Percentiles rank a stretch among this genome's conserved stretches.
phyloP scores from a whole-genome alignment of 345 rosid genomes.

The Arabidopsis thaliana region DNA sequence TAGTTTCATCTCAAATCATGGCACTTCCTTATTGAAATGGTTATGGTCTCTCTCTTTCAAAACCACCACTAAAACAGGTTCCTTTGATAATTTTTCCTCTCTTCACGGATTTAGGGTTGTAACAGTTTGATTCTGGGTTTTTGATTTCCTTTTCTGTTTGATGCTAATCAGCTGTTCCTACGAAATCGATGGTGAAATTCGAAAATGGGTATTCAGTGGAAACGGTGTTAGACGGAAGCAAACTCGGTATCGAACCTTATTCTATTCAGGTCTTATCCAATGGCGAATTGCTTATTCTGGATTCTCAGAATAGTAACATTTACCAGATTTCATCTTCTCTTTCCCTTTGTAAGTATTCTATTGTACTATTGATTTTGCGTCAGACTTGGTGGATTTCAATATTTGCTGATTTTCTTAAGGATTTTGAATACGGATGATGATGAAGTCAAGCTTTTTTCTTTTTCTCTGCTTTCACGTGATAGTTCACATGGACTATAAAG shows the following conservation, averaged over 20 bases:
- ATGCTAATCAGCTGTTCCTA: conserved; percentile 56
- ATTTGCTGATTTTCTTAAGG: conserved; percentile 30
- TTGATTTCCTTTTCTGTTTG: conserved; percentile 10
- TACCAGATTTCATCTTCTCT: conserved; percentile 83
- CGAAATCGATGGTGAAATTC: conserved; percentile 88
- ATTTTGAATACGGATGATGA: conserved; percentile 35
- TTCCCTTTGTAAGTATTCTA: conserved; percentile 71
- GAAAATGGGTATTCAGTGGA: conserved; percentile 90
- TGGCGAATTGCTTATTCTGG: conserved; percentile 89
- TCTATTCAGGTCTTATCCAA: conserved; percentile 75
- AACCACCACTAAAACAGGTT: conserved; percentile 82
- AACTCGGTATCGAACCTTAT: conserved; percentile 89
- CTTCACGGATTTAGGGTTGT: conserved; percentile 18
- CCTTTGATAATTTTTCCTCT: conserved; percentile 18
- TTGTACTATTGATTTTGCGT: conserved; percentile 26
- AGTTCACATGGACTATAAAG: conserved; percentile 28
- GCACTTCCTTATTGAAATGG: conserved; percentile 74
- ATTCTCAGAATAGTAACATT: conserved; percentile 85
- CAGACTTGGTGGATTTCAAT: conserved; percentile 26
- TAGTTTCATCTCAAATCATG: conserved; percentile 71
- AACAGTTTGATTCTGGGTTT: background rate
- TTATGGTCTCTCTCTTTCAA: conserved; percentile 87
- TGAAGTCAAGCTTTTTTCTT: conserved; percentile 6
- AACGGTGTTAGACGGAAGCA: conserved; percentile 97
- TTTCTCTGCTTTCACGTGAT: conserved; percentile 36